These are phyloP conservation scores for Yamagishiella unicocca DNA, from an alignment of 139 green algal species.

Conservation along the genomic window DNA sequence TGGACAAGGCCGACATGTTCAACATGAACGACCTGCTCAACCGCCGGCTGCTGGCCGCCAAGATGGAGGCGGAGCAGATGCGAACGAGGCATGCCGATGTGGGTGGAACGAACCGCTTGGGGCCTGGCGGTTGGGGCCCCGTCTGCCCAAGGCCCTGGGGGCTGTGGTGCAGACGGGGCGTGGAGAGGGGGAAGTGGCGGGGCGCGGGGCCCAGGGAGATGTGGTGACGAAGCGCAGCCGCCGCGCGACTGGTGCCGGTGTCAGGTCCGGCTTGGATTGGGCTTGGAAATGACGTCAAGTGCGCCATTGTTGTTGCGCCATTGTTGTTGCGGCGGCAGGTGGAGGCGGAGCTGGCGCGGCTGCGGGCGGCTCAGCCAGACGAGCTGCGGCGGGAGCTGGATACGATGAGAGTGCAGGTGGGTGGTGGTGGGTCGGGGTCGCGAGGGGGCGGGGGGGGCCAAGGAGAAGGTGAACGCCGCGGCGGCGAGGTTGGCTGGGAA, in stretches of 20 bases:
- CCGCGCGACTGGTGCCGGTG: too few species aligned
- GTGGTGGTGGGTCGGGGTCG: too few species aligned
- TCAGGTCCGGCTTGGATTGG: too few species aligned
- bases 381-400: slow-evolving; percentile 43
- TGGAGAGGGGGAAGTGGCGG: background rate
- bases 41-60: slow-evolving; percentile 41
- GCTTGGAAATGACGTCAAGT: too few species aligned
- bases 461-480: background rate
- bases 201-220: too few species aligned
- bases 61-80: slow-evolving; percentile 50
- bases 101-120: too few species aligned
- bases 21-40: slow-evolving; percentile 55
- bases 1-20: slow-evolving; percentile 42
- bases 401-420: slow-evolving; percentile 34
- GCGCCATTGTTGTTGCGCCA: too few species aligned
- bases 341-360: slow-evolving; percentile 29
- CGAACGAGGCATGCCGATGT: slow-evolving; percentile 25
- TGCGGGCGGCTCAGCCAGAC: slow-evolving; percentile 34
- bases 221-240: too few species aligned
- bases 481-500: too few species aligned
- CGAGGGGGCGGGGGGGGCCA: background rate
- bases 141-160: background rate
- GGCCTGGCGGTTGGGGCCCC: too few species aligned
- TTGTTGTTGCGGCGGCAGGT: too few species aligned
- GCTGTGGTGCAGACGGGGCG: background rate